Evolutionary conservation across 2,329 filamentous ascomycete genomes (phyloP), one percentile per base, ranked within the genome.

Genomic region (Juglanconis juglandina): DNA sequence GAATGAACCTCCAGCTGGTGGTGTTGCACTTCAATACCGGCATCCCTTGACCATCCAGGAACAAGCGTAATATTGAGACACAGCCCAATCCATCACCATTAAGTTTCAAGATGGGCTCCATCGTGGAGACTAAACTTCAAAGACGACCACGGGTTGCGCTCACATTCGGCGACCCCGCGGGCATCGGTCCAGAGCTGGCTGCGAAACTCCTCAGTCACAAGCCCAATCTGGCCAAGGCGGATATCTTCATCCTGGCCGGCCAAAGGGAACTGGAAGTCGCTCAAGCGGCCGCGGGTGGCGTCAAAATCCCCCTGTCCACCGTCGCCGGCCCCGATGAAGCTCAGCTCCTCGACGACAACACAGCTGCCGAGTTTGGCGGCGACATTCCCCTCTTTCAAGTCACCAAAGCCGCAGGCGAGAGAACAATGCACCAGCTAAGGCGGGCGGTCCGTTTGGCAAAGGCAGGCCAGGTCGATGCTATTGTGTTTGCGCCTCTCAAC

Each of bases 401-500:
- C 24, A 24, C 24, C 24, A 24, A 24, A 24, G 24, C 24, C 24
- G 24, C 24, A 24, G 24, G 24, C 24, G 24, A 24, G 24, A 24
- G 24, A 24, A 24, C 24, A 24, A 24, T 24, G 24, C 24, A 24
- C 24, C 24, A 24, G 24, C 24, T 24, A 24, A 24, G 24, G 24
- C 24, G 24, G 24, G 24, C 24, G 24, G 24, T 24, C 24, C 24
- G 24, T 24, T 24, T 24, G 24, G 24, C 24, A 24, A 2, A 24
- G 24, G 24, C 24, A 24, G 24, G 24, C 24, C 24, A 24, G 24
- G 24, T 24, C 24, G 24, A 24, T 24, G 24, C 24, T 24, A 72
- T 73, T 49, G 67, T 73, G 4, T 73, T 73, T 55, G 65, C 67
- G 1, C 71, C 71, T 5, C 60, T 73, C 35, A 73, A 73, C 64